These are phyloP conservation scores for Nothophaeocryptopus gaeumannii DNA, from an alignment of 2,329 filamentous ascomycete genomes.

Conservation along the genomic window DNA sequence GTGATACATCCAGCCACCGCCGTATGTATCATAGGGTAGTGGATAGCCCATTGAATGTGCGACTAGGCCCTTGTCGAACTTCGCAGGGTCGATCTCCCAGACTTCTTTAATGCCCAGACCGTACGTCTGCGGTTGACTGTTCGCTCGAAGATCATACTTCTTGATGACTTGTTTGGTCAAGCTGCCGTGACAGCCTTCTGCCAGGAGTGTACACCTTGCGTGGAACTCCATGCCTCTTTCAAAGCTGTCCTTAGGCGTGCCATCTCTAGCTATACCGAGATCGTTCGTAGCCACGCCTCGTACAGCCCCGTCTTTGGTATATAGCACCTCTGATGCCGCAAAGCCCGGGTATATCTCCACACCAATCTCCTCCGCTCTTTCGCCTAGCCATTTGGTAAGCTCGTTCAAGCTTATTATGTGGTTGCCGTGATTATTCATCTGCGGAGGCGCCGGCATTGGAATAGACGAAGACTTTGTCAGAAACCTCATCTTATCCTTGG, in stretches of 20 bases:
- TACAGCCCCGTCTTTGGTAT: constrained; percentile 80
- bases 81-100: constrained; percentile 92
- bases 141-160: constrained; percentile 84
- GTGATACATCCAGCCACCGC: constrained; percentile 99
- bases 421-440: constrained; percentile 98
- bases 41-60: constrained; percentile 93
- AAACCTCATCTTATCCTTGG: constrained; percentile 85
- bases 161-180: constrained; percentile 92
- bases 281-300: constrained; percentile 96
- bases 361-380: constrained; percentile 91
- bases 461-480: constrained; percentile 77
- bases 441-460: constrained; percentile 82
- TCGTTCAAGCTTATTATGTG: constrained; percentile 96
- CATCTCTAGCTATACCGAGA: constrained; percentile 75
- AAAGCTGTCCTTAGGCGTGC: constrained; percentile 83
- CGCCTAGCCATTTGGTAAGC: constrained; percentile 91
- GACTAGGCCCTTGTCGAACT: constrained; percentile 82
- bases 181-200: constrained; percentile 92
- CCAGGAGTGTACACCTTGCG: constrained; percentile 84
- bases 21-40: constrained; percentile 82
- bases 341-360: constrained; percentile 97
- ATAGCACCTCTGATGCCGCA: constrained; percentile 88
- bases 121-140: constrained; percentile 93
- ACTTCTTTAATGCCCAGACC: constrained; percentile 93
- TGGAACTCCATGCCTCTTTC: constrained; percentile 99